Conservation (phyloP, 345 rosid genomes). For the Citrus trifoliata region DNA sequence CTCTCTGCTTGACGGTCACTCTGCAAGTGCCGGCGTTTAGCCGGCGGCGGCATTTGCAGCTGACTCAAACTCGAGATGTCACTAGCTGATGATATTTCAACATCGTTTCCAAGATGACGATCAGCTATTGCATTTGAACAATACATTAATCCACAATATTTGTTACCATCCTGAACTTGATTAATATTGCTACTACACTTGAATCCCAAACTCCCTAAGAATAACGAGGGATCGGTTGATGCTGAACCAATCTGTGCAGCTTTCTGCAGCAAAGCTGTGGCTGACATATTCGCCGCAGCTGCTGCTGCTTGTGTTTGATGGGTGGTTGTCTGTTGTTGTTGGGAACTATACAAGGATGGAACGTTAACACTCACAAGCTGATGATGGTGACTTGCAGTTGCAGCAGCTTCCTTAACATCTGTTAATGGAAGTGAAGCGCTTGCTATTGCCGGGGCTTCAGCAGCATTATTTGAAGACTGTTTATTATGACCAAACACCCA, state of each 20-base stretch:
- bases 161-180: conserved; percentile 43
- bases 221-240: conserved; percentile 47
- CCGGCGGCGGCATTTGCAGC: conserved; percentile 48
- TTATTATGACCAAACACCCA: conserved; percentile 57
- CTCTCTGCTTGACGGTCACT: conserved; percentile 20
- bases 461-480: conserved; percentile 15
- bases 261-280: conserved; percentile 91
- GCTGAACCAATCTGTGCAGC: conserved; percentile 86
- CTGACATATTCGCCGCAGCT: conserved; percentile 63
- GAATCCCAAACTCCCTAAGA: conserved; percentile 45
- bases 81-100: conserved; percentile 34
- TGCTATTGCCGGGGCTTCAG: conserved; percentile 15
- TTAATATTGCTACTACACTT: conserved; percentile 21
- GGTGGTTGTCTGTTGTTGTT: conserved; percentile 15
- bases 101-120: conserved; percentile 22
- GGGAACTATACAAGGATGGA: conserved; percentile 73
- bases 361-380: conserved; percentile 40
- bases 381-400: neutral
- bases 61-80: conserved; percentile 41
- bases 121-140: conserved; percentile 25
- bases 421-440: conserved; percentile 34
- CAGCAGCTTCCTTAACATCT: conserved; percentile 32
- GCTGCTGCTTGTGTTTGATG: conserved; percentile 27
- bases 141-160: conserved; percentile 43
- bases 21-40: conserved; percentile 51